Conservation (phyloP, 225 moss, liverwort and hornwort species). For the Antitrichia curtipendula region DNA sequence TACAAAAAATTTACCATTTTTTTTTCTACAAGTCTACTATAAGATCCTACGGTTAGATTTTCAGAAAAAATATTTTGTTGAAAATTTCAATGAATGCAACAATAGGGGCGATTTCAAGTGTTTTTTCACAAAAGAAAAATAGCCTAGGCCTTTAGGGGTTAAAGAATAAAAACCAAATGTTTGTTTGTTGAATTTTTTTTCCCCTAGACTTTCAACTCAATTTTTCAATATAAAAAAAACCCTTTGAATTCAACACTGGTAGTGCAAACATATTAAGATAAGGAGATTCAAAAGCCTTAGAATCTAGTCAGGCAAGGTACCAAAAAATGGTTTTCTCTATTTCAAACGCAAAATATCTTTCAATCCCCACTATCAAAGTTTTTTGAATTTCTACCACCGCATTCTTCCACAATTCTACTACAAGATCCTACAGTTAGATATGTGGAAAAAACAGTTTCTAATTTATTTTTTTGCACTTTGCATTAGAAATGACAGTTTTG, state of each 20-base stretch:
- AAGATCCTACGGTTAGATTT: no score
- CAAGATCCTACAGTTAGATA: not conserved
- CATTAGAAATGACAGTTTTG: not conserved
- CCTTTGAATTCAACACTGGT: not conserved
- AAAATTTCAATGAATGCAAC: no score
- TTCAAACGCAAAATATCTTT: not conserved
- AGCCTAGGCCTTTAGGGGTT: no score
- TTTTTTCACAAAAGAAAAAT: no score
- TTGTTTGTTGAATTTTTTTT: no score
- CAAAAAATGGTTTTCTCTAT: not conserved
- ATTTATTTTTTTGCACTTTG: not conserved
- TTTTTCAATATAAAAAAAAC: not conserved
- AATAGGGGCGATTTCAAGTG: no score
- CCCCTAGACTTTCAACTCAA: not conserved
- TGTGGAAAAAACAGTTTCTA: rapidly evolving
- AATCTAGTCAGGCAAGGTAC: not conserved
- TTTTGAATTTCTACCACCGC: not conserved
- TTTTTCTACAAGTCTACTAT: no score
- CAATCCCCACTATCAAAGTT: rapidly evolving
- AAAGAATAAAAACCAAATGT: no score
- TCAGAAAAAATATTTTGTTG: no score
- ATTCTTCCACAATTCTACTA: not conserved
- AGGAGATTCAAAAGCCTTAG: not conserved
- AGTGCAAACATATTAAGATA: not conserved
- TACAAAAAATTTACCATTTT: no score